These are phyloP conservation scores for Albatrellus ellisii DNA, from an alignment of 768 basidiomycete genomes.

Conservation along the genomic window DNA sequence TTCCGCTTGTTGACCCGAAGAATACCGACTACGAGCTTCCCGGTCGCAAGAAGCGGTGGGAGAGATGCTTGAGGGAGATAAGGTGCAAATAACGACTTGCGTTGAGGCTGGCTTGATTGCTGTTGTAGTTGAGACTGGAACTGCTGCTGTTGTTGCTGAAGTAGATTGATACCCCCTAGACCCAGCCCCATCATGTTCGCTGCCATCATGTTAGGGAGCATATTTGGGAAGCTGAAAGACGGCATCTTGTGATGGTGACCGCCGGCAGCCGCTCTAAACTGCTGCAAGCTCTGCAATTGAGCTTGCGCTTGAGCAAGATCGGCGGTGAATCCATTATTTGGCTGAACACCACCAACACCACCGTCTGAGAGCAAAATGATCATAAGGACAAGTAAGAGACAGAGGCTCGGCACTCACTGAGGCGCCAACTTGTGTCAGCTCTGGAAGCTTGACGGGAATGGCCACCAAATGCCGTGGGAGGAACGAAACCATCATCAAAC, in stretches of 20 bases:
- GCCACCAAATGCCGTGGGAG: constrained; percentile 42
- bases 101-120: constrained; percentile 82
- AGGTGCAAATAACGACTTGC: constrained; percentile 97
- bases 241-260: constrained; percentile 96
- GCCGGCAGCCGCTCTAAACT: constrained; percentile 90
- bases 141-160: constrained; percentile 89
- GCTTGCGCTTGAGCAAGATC: constrained; percentile 96
- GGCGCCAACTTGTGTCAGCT: constrained; percentile 79
- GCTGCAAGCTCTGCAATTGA: constrained; percentile 89
- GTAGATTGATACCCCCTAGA: constrained; percentile 67
- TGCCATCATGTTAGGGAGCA: constrained; percentile 95
- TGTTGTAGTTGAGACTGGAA: constrained; percentile 95
- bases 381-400: constrained; percentile 5
- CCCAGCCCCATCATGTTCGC: constrained; percentile 92
- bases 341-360: constrained; percentile 50
- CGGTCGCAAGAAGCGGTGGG: constrained; percentile 90
- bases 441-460: constrained; percentile 68
- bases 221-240: constrained; percentile 96
- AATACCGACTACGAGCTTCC: constrained; percentile 95
- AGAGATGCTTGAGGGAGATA: constrained; percentile 97
- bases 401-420: constrained; percentile 33
- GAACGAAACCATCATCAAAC: constrained; percentile 73
- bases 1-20: constrained; percentile 97
- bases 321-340: constrained; percentile 49
- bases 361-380: constrained; percentile 41